Evolutionary conservation across 148 eudicot genomes (phyloP).

Genomic region (Diospyros lotus): DNA sequence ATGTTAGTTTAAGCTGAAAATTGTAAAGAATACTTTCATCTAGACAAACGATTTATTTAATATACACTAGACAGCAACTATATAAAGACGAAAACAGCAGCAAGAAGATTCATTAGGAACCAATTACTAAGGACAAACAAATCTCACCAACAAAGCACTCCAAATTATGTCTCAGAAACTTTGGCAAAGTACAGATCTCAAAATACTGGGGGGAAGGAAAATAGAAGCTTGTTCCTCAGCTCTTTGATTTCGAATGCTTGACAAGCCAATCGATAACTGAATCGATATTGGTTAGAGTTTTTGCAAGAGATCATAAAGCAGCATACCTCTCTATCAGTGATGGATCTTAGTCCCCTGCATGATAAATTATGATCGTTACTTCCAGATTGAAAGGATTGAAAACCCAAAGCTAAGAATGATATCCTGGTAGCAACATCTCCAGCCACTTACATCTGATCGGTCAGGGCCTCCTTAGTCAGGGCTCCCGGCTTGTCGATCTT

Average conservation of each 20-base stretch:
- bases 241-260: conserved; percentile 82
- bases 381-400: no score
- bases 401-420: neutral
- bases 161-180: neutral
- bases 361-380: neutral
- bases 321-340: conserved; percentile 82
- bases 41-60: conserved; percentile 6
- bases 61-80: conserved; percentile 8
- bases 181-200: conserved; percentile 15
- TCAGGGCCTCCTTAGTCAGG: conserved; percentile 70
- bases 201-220: conserved; percentile 20
- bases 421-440: neutral
- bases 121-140: neutral
- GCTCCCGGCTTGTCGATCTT: conserved; percentile 87
- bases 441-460: conserved; percentile 73
- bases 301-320: conserved; percentile 97
- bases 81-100: neutral
- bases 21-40: neutral
- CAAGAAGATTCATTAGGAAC: neutral
- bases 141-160: conserved; percentile 5
- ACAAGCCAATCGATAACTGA: conserved; percentile 86
- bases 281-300: conserved; percentile 87
- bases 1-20: neutral
- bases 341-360: conserved; percentile 69
- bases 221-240: conserved; percentile 29